phyloP scores from a whole-genome alignment of 2,329 filamentous ascomycete genomes.

The Xylariaceae sp. region DNA sequence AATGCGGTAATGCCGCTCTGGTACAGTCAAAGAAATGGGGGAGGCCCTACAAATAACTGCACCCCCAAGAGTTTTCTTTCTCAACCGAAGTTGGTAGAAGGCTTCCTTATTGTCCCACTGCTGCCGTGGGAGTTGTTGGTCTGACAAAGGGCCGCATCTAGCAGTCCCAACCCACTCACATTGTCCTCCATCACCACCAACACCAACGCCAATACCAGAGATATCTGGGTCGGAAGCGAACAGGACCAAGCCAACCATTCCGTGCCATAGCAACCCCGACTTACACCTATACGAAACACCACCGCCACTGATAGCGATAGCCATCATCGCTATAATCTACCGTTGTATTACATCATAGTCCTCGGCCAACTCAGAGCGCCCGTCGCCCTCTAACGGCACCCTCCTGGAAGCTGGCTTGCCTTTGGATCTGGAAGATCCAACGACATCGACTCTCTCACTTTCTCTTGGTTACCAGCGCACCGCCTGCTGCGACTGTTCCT shows the following conservation, averaged over 20 bases:
- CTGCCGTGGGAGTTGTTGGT: conserved; percentile 15
- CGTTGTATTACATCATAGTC: no score
- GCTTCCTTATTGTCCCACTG: conserved; percentile 16
- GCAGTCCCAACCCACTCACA: conserved; percentile 10
- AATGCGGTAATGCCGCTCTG: conserved; percentile 25
- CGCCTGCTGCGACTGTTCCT: conserved; percentile 9
- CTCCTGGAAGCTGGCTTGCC: no score
- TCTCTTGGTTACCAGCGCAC: conserved; percentile 5
- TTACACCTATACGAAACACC: no score
- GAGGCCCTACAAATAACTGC: conserved; percentile 28
- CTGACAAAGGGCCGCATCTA: conserved; percentile 23
- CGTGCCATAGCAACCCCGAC: no score
- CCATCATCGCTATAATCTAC: no score
- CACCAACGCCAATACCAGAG: conserved; percentile 8
- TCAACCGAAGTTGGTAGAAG: conserved; percentile 12
- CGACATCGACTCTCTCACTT: not conserved
- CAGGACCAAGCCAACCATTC: no score
- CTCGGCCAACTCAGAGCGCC: no score
- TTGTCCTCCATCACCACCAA: conserved; percentile 6
- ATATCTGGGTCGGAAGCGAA: conserved; percentile 7
- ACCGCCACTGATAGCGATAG: no score
- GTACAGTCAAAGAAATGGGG: conserved; percentile 19
- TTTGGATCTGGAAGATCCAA: no score
- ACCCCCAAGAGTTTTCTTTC: conserved; percentile 21
- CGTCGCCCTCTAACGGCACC: no score